These are phyloP conservation scores for Xylaria sp. DNA, from an alignment of 2,329 filamentous ascomycete genomes.

Conservation along the genomic window DNA sequence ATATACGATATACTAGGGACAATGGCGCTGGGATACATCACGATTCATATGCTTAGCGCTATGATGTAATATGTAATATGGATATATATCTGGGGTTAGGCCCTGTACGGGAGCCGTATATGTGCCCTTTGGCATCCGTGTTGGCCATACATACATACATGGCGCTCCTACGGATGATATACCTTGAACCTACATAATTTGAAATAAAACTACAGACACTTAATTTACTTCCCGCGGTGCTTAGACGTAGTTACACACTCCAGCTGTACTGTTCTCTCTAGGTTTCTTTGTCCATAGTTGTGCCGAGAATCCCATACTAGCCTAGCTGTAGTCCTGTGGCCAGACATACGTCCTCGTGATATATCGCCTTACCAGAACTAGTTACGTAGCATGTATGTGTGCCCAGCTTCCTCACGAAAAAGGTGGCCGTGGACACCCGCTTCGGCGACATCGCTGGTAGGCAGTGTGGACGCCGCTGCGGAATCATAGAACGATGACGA, in stretches of 20 bases:
- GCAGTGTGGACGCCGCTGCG: background rate
- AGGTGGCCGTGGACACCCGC: background rate
- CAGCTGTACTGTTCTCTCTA: background rate
- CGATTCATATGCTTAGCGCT: background rate
- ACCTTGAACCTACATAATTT: background rate
- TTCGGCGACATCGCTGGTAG: background rate
- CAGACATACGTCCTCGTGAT: background rate
- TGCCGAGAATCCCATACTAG: background rate
- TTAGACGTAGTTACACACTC: no score
- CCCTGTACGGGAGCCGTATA: background rate
- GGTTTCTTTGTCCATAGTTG: background rate
- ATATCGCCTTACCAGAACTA: background rate
- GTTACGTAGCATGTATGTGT: background rate
- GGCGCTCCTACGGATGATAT: background rate
- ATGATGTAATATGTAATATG: constrained; percentile 10
- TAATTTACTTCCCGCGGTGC: background rate
- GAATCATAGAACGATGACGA: constrained; percentile 71
- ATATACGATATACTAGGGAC: constrained; percentile 1
- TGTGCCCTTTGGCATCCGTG: background rate
- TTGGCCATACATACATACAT: background rate
- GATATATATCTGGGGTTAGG: background rate
- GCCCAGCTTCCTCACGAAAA: background rate
- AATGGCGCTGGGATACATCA: constrained; percentile 2
- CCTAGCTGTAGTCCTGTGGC: background rate
- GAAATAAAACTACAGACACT: background rate